Conservation (phyloP, 352 stramenopile genomes). For the Phytopythium chamaehyphon region DNA sequence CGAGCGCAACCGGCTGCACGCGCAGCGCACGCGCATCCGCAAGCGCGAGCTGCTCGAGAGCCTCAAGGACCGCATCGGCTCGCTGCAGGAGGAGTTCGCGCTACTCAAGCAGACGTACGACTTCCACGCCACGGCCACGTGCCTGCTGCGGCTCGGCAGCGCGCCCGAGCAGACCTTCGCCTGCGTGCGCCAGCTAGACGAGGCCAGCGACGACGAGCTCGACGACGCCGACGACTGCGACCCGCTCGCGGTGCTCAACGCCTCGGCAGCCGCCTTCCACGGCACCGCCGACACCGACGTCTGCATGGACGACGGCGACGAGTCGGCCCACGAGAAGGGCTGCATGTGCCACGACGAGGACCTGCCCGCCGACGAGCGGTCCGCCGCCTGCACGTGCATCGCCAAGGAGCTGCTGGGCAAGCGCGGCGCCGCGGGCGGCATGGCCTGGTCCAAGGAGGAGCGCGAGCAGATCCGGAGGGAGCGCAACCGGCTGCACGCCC, state of each 20-base stretch:
- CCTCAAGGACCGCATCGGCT: conserved; percentile 64
- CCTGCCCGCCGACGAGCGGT: conserved; percentile 15
- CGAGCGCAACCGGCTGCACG: conserved; percentile 72
- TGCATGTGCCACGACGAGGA: conserved; percentile 35
- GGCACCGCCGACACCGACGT: conserved; percentile 28
- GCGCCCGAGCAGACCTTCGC: conserved; percentile 23
- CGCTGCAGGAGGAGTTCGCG: conserved; percentile 53
- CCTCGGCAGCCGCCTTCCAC: conserved; percentile 6
- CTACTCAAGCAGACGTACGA: conserved; percentile 74
- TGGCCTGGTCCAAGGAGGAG: conserved; percentile 59
- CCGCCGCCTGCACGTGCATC: conserved; percentile 19
- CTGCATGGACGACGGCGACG: conserved; percentile 27
- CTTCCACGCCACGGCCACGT: conserved; percentile 67
- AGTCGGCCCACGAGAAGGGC: conserved; percentile 35
- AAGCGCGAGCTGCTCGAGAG: conserved; percentile 75
- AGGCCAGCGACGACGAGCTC: conserved; percentile 33
- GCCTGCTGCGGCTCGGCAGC: conserved; percentile 47
- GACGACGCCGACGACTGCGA: conserved; percentile 33
- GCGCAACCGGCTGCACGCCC: conserved; percentile 69
- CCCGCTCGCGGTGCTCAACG: background rate
- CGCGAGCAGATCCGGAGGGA: conserved; percentile 68
- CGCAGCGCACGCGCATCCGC: conserved; percentile 68
- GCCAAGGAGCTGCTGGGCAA: conserved; percentile 14
- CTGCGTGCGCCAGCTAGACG: conserved; percentile 48
- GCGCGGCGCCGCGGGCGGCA: conserved; percentile 30